Percentiles rank a stretch among this genome's conserved stretches.
Evolutionary conservation across 495 filamentous ascomycete genomes (phyloP).

Genomic region (Beverwykella pulmonaria): DNA sequence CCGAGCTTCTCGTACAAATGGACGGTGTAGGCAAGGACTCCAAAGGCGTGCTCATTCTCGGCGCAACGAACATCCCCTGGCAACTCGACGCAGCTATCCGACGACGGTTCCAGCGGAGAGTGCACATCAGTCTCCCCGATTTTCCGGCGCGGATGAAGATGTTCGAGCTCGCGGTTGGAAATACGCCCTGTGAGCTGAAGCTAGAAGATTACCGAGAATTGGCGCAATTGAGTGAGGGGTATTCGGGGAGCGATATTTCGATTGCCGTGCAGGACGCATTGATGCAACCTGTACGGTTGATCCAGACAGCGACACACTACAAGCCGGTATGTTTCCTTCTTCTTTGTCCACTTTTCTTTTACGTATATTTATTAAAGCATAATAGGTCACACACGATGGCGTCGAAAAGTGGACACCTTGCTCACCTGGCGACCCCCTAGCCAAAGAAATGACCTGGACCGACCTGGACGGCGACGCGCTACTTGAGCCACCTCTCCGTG

Average conservation of each 20-base stretch:
- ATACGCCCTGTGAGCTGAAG: slow-evolving; percentile 83
- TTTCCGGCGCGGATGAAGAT: slow-evolving; percentile 87
- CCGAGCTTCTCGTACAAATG: slow-evolving; percentile 98
- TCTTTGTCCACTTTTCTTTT: not conserved
- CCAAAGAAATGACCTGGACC: slow-evolving; percentile 92
- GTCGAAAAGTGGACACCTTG: slow-evolving; percentile 83
- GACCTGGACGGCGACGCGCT: slow-evolving; percentile 78
- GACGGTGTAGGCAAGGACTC: slow-evolving; percentile 96
- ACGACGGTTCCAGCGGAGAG: slow-evolving; percentile 91
- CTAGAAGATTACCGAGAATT: slow-evolving; percentile 76
- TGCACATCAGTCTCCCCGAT: slow-evolving; percentile 93
- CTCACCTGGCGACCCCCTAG: slow-evolving; percentile 83
- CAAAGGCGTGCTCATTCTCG: slow-evolving; percentile 90
- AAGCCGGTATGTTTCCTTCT: slow-evolving; percentile 68
- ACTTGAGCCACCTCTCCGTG: slow-evolving; percentile 78
- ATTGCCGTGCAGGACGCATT: slow-evolving; percentile 96
- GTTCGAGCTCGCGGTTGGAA: slow-evolving; percentile 93
- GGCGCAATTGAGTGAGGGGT: slow-evolving; percentile 83
- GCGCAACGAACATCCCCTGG: slow-evolving; percentile 99
- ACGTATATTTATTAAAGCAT: not conserved
- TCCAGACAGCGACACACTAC: slow-evolving; percentile 98
- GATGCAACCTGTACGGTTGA: slow-evolving; percentile 97
- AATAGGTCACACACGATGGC: slow-evolving; percentile 71
- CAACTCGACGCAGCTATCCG: slow-evolving; percentile 98
- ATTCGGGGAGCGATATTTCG: slow-evolving; percentile 92